These are phyloP conservation scores for Elymus sibiricus DNA, from an alignment of 176 grass and related monocot genomes.

Conservation along the genomic window DNA sequence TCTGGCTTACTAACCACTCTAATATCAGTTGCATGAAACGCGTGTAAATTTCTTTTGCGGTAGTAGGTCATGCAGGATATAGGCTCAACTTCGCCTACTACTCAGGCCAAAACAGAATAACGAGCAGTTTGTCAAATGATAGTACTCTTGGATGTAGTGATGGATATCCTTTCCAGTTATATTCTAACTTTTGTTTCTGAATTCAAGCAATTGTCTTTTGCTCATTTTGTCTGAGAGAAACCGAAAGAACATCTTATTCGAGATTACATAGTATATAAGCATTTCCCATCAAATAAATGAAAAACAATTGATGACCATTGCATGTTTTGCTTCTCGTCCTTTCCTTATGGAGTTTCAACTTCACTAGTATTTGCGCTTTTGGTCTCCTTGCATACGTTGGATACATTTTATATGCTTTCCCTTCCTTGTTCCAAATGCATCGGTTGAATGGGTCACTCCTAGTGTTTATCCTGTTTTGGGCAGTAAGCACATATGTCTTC, in stretches of 20 bases:
- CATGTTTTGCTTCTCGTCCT: constrained; percentile 93
- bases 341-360: constrained; percentile 92
- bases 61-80: background rate
- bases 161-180: background rate
- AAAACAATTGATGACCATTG: constrained; percentile 20
- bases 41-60: background rate
- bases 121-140: background rate
- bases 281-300: constrained; percentile 9
- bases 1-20: background rate
- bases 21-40: background rate
- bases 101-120: background rate
- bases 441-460: constrained; percentile 93
- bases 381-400: constrained; percentile 96
- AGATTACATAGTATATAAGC: background rate
- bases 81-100: background rate
- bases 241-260: background rate
- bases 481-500: constrained; percentile 91
- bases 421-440: constrained; percentile 87
- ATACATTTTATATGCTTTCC: constrained; percentile 95
- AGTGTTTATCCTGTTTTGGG: constrained; percentile 94
- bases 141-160: background rate
- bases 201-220: background rate
- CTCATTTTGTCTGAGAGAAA: background rate
- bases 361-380: constrained; percentile 92
- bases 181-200: background rate